A percentile compares a stretch with the other conserved stretches of the same genome.
Evolutionary conservation across 2,329 filamentous ascomycete species (phyloP).

Genomic region (Phyllosticta paracitricarpa): DNA sequence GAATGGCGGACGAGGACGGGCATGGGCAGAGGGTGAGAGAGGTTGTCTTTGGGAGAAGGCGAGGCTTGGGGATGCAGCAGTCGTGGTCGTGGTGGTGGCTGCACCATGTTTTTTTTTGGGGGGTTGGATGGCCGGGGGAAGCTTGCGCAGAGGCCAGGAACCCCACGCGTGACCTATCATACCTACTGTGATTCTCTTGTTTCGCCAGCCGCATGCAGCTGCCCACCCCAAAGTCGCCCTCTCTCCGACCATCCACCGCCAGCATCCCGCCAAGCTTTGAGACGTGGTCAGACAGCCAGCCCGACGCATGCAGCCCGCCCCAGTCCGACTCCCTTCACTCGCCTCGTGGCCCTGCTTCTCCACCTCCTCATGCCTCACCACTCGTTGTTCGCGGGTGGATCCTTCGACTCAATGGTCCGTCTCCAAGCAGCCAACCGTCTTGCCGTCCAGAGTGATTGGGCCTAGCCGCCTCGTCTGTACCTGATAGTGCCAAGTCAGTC

Average conservation of each 20-base stretch:
- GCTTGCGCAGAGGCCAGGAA: neutral
- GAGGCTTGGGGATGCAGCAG: slow-evolving; percentile 3
- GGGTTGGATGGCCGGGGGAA: neutral
- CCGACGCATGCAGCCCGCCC: neutral
- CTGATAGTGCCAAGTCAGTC: neutral
- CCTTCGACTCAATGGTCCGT: neutral
- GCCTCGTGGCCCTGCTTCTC: neutral
- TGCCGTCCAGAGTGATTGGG: neutral
- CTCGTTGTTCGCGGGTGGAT: neutral
- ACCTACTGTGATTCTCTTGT: neutral
- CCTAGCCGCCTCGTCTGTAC: neutral
- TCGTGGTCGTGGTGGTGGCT: neutral
- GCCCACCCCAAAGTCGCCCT: neutral
- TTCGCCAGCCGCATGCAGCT: neutral
- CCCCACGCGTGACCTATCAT: neutral
- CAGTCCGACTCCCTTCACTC: neutral
- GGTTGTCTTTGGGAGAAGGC: neutral
- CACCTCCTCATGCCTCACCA: neutral
- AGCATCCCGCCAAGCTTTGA: neutral
- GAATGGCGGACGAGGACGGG: neutral
- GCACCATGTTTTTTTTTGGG: neutral
- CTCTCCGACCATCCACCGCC: neutral
- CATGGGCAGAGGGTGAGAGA: neutral
- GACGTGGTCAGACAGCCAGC: neutral
- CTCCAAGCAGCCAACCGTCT: neutral